These are phyloP conservation scores for Rhizophagus clarus DNA, from an alignment of 192 early-diverging fungal species.

Conservation along the genomic window DNA sequence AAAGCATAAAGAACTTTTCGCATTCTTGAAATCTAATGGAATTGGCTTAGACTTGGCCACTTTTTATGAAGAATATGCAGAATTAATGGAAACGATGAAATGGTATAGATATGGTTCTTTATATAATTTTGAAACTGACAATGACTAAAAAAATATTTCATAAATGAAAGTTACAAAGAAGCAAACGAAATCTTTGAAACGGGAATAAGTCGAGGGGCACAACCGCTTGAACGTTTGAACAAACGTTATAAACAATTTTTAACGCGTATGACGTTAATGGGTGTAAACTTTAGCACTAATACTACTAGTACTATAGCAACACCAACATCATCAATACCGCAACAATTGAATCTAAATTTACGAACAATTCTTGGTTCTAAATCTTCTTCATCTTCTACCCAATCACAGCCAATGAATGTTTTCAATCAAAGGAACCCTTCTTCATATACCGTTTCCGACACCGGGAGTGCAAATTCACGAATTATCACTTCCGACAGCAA, in stretches of 20 bases:
- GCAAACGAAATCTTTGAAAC: constrained; percentile 66
- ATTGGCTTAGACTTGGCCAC: constrained; percentile 68
- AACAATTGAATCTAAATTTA: not conserved
- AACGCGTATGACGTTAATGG: constrained; percentile 39
- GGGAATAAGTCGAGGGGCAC: constrained; percentile 71
- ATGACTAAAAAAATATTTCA: not conserved
- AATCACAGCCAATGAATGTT: constrained; percentile 11
- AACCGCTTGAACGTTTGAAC: constrained; percentile 67
- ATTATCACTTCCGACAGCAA: not conserved
- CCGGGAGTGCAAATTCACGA: not conserved
- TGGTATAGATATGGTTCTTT: constrained; percentile 17
- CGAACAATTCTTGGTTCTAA: constrained; percentile 33
- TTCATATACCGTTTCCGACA: not conserved
- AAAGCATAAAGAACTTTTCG: constrained; percentile 71
- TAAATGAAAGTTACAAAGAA: constrained; percentile 45
- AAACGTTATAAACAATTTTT: constrained; percentile 63
- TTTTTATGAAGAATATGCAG: constrained; percentile 81
- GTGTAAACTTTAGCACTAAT: constrained; percentile 15
- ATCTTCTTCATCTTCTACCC: constrained; percentile 20
- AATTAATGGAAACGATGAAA: constrained; percentile 51
- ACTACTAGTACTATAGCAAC: not conserved
- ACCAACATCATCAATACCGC: not conserved
- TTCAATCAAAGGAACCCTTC: not conserved
- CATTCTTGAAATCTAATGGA: constrained; percentile 68
- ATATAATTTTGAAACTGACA: not conserved